A percentile compares a stretch with the other conserved stretches of the same genome.
Conservation (phyloP, 306 rosid genomes). For the Pueraria montana region DNA sequence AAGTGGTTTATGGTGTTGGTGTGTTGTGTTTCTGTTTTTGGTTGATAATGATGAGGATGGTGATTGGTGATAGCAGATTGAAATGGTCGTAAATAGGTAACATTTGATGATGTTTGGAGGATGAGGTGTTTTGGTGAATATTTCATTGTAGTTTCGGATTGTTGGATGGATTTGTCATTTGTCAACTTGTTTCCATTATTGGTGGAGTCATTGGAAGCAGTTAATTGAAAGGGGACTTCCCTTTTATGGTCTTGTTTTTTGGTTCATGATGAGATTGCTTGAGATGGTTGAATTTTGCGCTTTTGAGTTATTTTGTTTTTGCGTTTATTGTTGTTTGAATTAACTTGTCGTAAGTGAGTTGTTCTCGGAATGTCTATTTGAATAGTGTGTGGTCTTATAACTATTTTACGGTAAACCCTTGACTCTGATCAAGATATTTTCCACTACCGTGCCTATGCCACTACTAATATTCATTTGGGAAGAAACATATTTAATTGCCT, state of each 20-base stretch:
- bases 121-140: constrained; percentile 13
- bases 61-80: constrained; percentile 15
- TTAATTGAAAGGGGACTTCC: constrained; percentile 37
- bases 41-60: constrained; percentile 36
- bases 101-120: constrained; percentile 33
- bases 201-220: background rate
- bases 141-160: constrained; percentile 17
- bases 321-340: background rate
- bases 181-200: constrained; percentile 32
- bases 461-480: constrained; percentile 20
- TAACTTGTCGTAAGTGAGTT: constrained; percentile 24
- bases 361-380: background rate
- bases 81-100: background rate
- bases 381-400: background rate
- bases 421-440: constrained; percentile 26
- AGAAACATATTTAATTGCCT: constrained; percentile 11
- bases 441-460: constrained; percentile 23
- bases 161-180: constrained; percentile 23
- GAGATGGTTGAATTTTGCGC: constrained; percentile 33
- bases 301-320: constrained; percentile 19
- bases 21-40: background rate
- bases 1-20: constrained; percentile 23
- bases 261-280: constrained; percentile 41
- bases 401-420: constrained; percentile 27
- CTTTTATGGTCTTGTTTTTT: constrained; percentile 43